Percentiles rank a stretch among this genome's conserved stretches.
These are phyloP conservation scores for Macrophomina tecta DNA, from an alignment of 2,329 filamentous ascomycete genomes.

Conservation along the genomic window DNA sequence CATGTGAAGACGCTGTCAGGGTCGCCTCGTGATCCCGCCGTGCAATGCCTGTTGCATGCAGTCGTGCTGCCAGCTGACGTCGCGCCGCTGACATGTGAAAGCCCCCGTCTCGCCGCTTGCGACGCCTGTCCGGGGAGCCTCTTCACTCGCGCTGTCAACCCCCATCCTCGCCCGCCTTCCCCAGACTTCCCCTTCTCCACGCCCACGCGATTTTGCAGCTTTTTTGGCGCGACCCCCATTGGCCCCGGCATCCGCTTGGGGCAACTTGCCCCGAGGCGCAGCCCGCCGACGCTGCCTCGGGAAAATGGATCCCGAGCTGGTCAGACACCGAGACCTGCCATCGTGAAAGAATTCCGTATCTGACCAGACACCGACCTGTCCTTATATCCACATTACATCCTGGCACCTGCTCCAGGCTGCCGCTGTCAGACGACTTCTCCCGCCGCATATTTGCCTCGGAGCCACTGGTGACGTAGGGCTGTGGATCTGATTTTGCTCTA, in stretches of 20 bases:
- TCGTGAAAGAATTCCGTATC: slow-evolving; percentile 17
- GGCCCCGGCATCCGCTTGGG: not conserved
- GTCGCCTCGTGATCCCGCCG: slow-evolving; percentile 20
- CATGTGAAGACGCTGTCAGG: slow-evolving; percentile 27
- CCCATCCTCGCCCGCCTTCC: not conserved
- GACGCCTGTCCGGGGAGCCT: not conserved
- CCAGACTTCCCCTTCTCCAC: slow-evolving; percentile 14
- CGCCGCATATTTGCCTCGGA: not conserved
- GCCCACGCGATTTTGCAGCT: not conserved
- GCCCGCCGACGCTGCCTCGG: slow-evolving; percentile 17
- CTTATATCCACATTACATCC: slow-evolving; percentile 8
- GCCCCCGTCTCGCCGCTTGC: slow-evolving; percentile 13
- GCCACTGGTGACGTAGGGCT: slow-evolving; percentile 9
- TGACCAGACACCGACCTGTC: slow-evolving; percentile 12
- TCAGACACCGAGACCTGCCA: slow-evolving; percentile 13
- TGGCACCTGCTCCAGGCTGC: not conserved
- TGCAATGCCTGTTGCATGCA: not conserved
- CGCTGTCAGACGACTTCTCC: not conserved
- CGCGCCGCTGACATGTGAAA: slow-evolving; percentile 23
- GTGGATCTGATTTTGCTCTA: slow-evolving; percentile 3
- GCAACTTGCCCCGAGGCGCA: slow-evolving; percentile 14
- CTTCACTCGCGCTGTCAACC: not conserved
- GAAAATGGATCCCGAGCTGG: slow-evolving; percentile 27
- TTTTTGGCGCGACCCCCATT: not conserved
- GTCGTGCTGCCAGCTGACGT: slow-evolving; percentile 20